Evolutionary conservation across 148 eudicot species (phyloP).

Genomic region (Linanthus parryae): DNA sequence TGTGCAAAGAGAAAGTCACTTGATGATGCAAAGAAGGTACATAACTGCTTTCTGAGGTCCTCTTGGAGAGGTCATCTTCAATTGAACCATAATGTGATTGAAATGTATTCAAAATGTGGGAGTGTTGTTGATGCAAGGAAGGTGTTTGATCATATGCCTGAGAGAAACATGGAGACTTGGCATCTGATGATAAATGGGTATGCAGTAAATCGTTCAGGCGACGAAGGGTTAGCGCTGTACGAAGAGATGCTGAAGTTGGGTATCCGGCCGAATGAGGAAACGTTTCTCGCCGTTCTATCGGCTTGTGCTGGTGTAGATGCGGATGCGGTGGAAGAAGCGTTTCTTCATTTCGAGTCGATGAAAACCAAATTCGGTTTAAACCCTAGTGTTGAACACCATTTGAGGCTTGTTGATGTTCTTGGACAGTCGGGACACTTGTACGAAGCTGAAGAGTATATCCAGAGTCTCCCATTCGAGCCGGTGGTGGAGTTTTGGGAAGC

Average conservation of each 20-base stretch:
- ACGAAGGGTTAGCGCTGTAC: slow-evolving; percentile 45
- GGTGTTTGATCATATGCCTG: slow-evolving; percentile 66
- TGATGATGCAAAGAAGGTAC: slow-evolving; percentile 33
- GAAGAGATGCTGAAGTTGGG: slow-evolving; percentile 50
- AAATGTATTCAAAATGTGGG: slow-evolving; percentile 47
- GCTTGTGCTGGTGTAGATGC: slow-evolving; percentile 89
- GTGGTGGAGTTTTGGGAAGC: slow-evolving; percentile 69
- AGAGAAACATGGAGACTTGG: slow-evolving; percentile 47
- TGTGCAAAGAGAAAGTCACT: not conserved
- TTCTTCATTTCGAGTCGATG: slow-evolving; percentile 65
- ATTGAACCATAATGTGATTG: slow-evolving; percentile 45
- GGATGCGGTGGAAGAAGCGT: slow-evolving; percentile 80
- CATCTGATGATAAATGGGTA: slow-evolving; percentile 57
- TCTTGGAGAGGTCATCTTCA: slow-evolving; percentile 39
- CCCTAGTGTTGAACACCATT: slow-evolving; percentile 66
- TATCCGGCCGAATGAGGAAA: slow-evolving; percentile 45
- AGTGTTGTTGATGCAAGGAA: slow-evolving; percentile 56
- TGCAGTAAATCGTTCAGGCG: slow-evolving; percentile 45
- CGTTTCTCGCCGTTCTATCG: slow-evolving; percentile 58
- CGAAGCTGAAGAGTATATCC: slow-evolving; percentile 66
- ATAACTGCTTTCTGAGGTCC: slow-evolving; percentile 45
- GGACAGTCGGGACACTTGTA: slow-evolving; percentile 70
- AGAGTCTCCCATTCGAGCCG: slow-evolving; percentile 54
- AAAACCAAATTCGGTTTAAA: slow-evolving; percentile 55
- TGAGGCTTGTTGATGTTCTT: slow-evolving; percentile 61